phyloP scores from a whole-genome alignment of 306 rosid genomes.

The Cucurbita argyrosperma region DNA sequence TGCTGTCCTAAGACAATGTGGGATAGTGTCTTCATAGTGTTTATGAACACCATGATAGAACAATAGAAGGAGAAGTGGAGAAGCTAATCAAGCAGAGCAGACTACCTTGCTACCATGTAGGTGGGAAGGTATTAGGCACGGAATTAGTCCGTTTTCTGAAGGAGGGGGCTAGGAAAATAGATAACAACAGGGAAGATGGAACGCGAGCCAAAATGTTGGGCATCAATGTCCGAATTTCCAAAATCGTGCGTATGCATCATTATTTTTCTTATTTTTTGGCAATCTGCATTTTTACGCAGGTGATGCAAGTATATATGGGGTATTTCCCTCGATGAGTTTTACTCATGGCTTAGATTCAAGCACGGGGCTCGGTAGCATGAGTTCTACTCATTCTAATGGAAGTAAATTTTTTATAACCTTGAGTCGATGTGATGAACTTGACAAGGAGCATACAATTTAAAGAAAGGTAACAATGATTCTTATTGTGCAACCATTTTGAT shows the following conservation, averaged over 20 bases:
- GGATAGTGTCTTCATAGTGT: background rate
- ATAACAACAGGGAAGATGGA: background rate
- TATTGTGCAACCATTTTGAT: background rate
- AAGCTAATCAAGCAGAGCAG: background rate
- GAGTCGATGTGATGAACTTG: slow-evolving; percentile 69
- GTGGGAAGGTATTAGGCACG: background rate
- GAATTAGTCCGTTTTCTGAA: background rate
- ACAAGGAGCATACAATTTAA: slow-evolving; percentile 66
- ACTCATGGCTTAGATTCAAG: slow-evolving; percentile 79
- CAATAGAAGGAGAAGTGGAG: background rate
- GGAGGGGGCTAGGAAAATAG: background rate
- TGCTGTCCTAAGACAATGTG: background rate
- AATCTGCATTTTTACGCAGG: slow-evolving; percentile 24
- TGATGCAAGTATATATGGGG: slow-evolving; percentile 81
- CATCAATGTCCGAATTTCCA: background rate
- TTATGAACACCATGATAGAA: background rate
- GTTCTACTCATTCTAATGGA: slow-evolving; percentile 49
- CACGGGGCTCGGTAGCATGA: slow-evolving; percentile 81
- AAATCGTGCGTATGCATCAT: background rate
- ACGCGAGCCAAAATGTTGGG: background rate
- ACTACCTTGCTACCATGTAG: background rate
- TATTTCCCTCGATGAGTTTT: slow-evolving; percentile 70
- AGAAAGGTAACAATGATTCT: slow-evolving; percentile 45
- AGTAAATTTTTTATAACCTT: slow-evolving; percentile 76
- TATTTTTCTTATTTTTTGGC: background rate